Evolutionary conservation across 1,139 yeast genomes (phyloP), one percentile per base, ranked within the genome.

Genomic region (Diutina pseudorugosa): DNA sequence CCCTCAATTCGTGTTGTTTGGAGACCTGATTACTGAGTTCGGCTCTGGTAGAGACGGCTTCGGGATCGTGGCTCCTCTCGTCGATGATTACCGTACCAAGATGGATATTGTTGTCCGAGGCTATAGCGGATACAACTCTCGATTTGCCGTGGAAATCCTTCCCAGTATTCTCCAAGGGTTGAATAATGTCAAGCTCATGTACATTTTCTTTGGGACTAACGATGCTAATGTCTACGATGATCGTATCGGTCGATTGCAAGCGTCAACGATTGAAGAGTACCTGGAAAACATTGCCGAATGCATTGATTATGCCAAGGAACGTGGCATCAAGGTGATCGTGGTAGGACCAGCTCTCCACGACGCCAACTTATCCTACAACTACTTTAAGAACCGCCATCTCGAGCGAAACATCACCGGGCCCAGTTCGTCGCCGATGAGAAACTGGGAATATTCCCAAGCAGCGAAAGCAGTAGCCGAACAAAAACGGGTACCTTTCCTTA

Each of bases 121-220:
- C 0, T 83, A 68, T 59, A 64, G 80, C 12, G 91, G 90, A 0
- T 84, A 81, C 65, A 83, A 74, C 59, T 65, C 84, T 0, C 70
- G 74, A 36, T 80, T 81, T 66, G 83, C 76, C 0, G 60, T 67
- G 9, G 51, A 58, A 19, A 62, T 83, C 14, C 65, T 81, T 18
- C 81, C 80, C 1, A 65, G 70, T 51, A 65, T 83, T 19, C 62
- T 83, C 41, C 63, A 68, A 18, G 61, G 67, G 16, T 27, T 45
- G 23, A 7, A 5, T 23, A 65, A 65, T 52, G 56, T 70, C 52
- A 62, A 65, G 55, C 58, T 84, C 36, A 73, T 78, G 56, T 76
- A 82, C 0, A 67, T 88, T 2, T 86, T 83, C 64, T 79, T 85
- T 59, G 96, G 96, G 1, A 76, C 94, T 11, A 88, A 88, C 60